These are phyloP conservation scores for Boletus mariae DNA, from an alignment of 1,284 basidiomycete genomes.

Conservation along the genomic window DNA sequence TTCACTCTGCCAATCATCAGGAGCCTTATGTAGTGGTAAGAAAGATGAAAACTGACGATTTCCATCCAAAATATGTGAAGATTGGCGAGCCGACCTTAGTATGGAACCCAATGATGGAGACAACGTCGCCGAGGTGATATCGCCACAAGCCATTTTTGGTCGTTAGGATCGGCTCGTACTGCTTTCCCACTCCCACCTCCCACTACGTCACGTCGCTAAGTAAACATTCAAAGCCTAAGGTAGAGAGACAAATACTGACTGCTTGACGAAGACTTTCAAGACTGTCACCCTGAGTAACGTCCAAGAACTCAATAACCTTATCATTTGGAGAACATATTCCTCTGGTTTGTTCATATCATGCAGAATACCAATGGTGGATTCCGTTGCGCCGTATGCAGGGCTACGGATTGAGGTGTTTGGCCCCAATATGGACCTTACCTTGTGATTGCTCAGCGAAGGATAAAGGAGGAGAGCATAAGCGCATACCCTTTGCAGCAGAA, in stretches of 20 bases:
- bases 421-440: conserved; percentile 18
- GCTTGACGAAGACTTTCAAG: conserved; percentile 14
- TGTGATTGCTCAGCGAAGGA: not conserved
- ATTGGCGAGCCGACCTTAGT: conserved; percentile 6
- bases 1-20: not conserved
- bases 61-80: conserved; percentile 3
- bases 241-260: conserved; percentile 5
- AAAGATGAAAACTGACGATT: not conserved
- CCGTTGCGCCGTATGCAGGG: conserved; percentile 10
- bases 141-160: conserved; percentile 26
- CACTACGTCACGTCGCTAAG: conserved; percentile 13
- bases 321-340: too few species aligned
- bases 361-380: conserved; percentile 1
- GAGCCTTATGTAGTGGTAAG: not conserved
- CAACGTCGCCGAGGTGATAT: conserved; percentile 22
- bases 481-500: not conserved
- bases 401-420: conserved; percentile 4
- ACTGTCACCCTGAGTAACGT: not conserved
- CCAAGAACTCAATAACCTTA: too few species aligned
- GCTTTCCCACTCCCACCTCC: conserved; percentile 17
- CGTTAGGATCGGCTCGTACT: conserved; percentile 19
- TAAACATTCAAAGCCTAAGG: not conserved
- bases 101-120: conserved; percentile 17
- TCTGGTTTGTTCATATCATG: not conserved
- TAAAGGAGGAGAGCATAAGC: not conserved